Conservation (phyloP, 371 early-diverging fungal genomes). For the Mortierella sp. region DNA sequence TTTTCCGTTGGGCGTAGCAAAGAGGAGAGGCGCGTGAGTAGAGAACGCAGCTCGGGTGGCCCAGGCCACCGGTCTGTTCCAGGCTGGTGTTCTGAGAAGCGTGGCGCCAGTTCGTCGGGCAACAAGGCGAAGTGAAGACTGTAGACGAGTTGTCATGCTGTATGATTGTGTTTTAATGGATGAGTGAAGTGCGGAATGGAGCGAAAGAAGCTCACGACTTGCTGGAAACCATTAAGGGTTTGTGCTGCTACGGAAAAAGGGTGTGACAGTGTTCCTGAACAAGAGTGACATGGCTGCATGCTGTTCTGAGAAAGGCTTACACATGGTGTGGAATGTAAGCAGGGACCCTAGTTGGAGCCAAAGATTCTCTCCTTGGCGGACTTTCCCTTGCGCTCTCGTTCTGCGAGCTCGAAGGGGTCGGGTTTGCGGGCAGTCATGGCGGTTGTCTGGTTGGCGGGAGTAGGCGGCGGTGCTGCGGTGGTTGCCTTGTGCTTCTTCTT, state of each 20-base stretch:
- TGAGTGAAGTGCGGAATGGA: neutral
- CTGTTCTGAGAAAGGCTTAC: neutral
- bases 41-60: constrained; percentile 23
- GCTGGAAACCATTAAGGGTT: constrained; percentile 10
- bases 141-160: constrained; percentile 17
- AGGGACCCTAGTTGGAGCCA: constrained; percentile 16
- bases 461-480: constrained; percentile 36
- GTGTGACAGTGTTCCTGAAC: neutral
- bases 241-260: neutral
- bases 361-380: constrained; percentile 40
- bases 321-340: neutral
- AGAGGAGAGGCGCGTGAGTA: constrained; percentile 4
- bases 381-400: constrained; percentile 38
- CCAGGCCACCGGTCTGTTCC: constrained; percentile 7
- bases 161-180: neutral
- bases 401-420: constrained; percentile 37
- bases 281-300: neutral
- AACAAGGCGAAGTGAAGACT: constrained; percentile 3
- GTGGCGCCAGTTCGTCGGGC: constrained; percentile 1
- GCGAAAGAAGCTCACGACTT: neutral
- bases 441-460: constrained; percentile 23
- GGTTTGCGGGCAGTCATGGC: constrained; percentile 3
- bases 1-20: constrained; percentile 9
- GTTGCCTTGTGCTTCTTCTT: constrained; percentile 15
- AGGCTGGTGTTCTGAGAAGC: neutral